Conservation (phyloP, 2,329 filamentous ascomycete species). For the Aspergillus sp. region DNA sequence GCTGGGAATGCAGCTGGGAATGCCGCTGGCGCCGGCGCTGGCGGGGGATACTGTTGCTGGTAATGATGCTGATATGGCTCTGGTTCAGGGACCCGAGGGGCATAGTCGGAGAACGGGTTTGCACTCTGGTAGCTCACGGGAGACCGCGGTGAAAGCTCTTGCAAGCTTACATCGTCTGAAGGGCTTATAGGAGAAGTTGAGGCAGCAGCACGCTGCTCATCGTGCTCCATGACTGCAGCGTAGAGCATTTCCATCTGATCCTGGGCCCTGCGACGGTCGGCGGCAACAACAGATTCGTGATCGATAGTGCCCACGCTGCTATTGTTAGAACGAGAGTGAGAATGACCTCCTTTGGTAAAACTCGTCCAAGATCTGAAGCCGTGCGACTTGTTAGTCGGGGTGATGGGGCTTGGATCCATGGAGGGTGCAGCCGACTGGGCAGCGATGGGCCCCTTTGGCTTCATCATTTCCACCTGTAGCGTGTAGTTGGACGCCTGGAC, state of each 20-base stretch:
- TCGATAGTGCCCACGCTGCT: conserved; percentile 73
- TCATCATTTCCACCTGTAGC: conserved; percentile 60
- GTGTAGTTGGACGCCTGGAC: conserved; percentile 53
- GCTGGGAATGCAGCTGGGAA: background rate
- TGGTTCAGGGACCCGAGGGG: conserved; percentile 13
- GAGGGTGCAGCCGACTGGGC: conserved; percentile 11
- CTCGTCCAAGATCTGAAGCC: conserved; percentile 42
- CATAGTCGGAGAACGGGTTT: conserved; percentile 20
- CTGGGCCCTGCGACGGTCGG: conserved; percentile 72
- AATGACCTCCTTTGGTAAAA: conserved; percentile 30
- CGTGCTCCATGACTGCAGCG: conserved; percentile 87
- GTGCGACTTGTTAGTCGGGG: conserved; percentile 34
- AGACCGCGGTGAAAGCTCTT: conserved; percentile 16
- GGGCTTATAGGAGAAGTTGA: conserved; percentile 16
- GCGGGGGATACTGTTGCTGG: background rate
- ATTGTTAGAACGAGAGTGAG: conserved; percentile 46
- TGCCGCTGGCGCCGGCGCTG: background rate
- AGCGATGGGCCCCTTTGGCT: conserved; percentile 32
- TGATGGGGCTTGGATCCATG: conserved; percentile 37
- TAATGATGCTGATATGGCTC: background rate
- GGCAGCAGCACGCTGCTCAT: conserved; percentile 52
- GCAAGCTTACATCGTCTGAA: conserved; percentile 13
- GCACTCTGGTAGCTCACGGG: conserved; percentile 20
- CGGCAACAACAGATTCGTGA: conserved; percentile 67
- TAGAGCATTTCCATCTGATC: conserved; percentile 88